phyloP scores from a whole-genome alignment of 2,329 filamentous ascomycete species.

The Cercospora sojina region DNA sequence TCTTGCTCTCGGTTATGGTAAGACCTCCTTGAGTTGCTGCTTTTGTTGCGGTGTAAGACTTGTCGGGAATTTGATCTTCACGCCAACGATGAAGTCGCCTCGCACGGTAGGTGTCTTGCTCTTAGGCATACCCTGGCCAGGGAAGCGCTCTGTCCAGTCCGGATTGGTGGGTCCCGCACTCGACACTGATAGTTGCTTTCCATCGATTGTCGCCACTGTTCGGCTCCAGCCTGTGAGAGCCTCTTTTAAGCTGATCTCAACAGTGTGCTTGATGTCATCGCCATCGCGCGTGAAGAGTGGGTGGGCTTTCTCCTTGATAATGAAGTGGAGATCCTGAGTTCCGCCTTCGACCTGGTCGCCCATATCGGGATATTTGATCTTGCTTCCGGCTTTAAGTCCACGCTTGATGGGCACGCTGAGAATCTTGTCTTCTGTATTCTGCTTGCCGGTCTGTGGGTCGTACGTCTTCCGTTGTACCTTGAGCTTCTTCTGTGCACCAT shows the following conservation, averaged over 20 bases:
- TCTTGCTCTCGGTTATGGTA: slow-evolving; percentile 45
- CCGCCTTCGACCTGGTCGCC: slow-evolving; percentile 96
- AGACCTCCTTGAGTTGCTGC: slow-evolving; percentile 72
- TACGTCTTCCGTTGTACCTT: slow-evolving; percentile 97
- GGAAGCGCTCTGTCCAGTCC: slow-evolving; percentile 76
- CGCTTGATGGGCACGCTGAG: slow-evolving; percentile 94
- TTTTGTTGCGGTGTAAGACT: slow-evolving; percentile 76
- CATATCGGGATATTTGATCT: slow-evolving; percentile 98
- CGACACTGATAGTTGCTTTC: slow-evolving; percentile 75
- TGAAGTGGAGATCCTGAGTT: slow-evolving; percentile 91
- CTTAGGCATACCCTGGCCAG: slow-evolving; percentile 87
- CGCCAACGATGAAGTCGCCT: slow-evolving; percentile 83
- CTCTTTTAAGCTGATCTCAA: slow-evolving; percentile 87
- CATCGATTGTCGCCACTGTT: slow-evolving; percentile 91
- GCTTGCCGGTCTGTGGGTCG: slow-evolving; percentile 75
- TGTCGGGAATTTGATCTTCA: slow-evolving; percentile 90
- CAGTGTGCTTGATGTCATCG: slow-evolving; percentile 76
- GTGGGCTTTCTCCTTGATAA: slow-evolving; percentile 92
- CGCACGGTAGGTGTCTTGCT: slow-evolving; percentile 82
- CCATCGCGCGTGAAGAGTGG: slow-evolving; percentile 80
- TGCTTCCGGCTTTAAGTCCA: slow-evolving; percentile 92
- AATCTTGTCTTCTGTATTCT: slow-evolving; percentile 82
- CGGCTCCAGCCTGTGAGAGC: slow-evolving; percentile 90
- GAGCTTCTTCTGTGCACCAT: slow-evolving; percentile 90
- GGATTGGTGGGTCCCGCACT: slow-evolving; percentile 84